Conservation (phyloP, 345 rosid species). For the Triadica sebifera region DNA sequence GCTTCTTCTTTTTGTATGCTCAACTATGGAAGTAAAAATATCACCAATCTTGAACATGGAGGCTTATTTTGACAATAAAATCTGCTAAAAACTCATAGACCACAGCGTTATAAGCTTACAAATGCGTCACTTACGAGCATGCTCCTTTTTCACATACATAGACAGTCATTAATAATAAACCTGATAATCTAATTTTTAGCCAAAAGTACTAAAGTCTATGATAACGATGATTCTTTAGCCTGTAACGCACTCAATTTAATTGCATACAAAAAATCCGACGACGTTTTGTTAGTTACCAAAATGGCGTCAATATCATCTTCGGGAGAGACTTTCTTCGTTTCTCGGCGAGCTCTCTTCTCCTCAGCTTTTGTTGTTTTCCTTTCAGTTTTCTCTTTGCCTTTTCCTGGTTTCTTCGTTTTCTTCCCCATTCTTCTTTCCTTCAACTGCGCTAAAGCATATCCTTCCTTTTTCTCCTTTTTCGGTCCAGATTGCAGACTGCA, state of each 20-base stretch:
- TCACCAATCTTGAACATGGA: not conserved
- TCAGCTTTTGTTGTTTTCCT: slow-evolving; percentile 82
- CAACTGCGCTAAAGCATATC: not conserved
- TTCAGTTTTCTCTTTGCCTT: slow-evolving; percentile 92
- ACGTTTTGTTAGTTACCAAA: slow-evolving; percentile 42
- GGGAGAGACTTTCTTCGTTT: slow-evolving; percentile 76
- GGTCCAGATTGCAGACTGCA: not conserved
- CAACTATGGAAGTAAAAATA: slow-evolving; percentile 36
- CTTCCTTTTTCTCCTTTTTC: no score
- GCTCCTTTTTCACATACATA: not conserved
- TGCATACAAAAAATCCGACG: not conserved
- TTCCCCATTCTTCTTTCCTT: slow-evolving; percentile 59
- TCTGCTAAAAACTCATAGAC: not conserved
- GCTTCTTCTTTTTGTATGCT: slow-evolving; percentile 87
- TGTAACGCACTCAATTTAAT: not conserved
- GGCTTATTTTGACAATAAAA: not conserved
- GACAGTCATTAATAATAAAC: not conserved
- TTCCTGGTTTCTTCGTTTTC: slow-evolving; percentile 88
- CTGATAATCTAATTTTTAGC: not conserved
- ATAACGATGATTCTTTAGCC: not conserved
- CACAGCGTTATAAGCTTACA: not conserved
- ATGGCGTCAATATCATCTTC: slow-evolving; percentile 97
- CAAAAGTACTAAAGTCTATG: not conserved
- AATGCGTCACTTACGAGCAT: not conserved
- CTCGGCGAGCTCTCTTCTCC: slow-evolving; percentile 83